Conservation (phyloP, 306 rosid genomes). For the Vigna unguiculata region DNA sequence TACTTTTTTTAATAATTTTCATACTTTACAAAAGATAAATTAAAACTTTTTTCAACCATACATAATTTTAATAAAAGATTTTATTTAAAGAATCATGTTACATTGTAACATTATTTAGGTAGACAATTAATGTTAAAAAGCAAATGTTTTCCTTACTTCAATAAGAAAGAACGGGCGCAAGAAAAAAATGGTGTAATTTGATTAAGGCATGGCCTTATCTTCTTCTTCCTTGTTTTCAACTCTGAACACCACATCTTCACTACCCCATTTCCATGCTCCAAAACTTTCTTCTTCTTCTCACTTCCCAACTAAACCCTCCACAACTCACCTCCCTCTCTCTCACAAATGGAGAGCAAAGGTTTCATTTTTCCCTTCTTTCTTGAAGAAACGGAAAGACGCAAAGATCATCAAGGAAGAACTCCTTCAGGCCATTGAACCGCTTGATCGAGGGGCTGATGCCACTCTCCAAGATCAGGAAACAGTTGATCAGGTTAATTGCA, state of each 20-base stretch:
- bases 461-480: conserved; percentile 71
- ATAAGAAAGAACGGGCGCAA: too few species aligned
- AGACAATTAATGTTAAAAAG: too few species aligned
- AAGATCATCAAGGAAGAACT: conserved; percentile 73
- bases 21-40: too few species aligned
- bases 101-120: too few species aligned
- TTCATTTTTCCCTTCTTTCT: conserved; percentile 76
- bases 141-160: too few species aligned
- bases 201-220: conserved; percentile 64
- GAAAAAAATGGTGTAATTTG: background rate
- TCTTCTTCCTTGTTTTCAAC: conserved; percentile 43
- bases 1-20: too few species aligned
- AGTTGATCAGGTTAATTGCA: conserved; percentile 64
- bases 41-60: too few species aligned
- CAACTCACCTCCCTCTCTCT: conserved; percentile 27
- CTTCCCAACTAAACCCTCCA: conserved; percentile 51
- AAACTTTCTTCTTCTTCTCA: conserved; percentile 38
- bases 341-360: conserved; percentile 73
- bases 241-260: conserved; percentile 42
- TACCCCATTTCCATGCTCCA: conserved; percentile 40
- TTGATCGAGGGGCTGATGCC: conserved; percentile 94
- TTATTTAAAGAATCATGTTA: too few species aligned
- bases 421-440: conserved; percentile 70
- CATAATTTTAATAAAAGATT: too few species aligned
- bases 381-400: conserved; percentile 67